These are phyloP conservation scores for Aspergillus asperescens DNA, from an alignment of 495 filamentous ascomycete species.

Conservation along the genomic window DNA sequence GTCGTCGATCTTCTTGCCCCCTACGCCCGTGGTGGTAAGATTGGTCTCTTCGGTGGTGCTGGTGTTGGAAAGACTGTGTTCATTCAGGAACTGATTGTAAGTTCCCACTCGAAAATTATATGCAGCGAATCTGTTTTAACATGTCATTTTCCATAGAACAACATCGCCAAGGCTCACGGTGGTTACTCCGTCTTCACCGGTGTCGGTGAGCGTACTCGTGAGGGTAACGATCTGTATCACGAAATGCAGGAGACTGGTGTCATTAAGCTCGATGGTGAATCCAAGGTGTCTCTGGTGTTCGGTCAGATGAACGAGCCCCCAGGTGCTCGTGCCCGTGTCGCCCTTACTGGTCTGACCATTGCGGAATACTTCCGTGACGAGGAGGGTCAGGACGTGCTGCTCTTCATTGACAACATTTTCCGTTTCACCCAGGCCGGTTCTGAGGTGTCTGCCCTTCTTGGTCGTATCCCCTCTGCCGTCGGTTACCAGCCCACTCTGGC, in stretches of 20 bases:
- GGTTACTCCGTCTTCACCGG: conserved; percentile 99
- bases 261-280: conserved; percentile 98
- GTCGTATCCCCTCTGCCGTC: conserved; percentile 99
- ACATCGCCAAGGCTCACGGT: conserved; percentile 99
- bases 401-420: conserved; percentile 99
- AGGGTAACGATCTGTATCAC: conserved; percentile 99
- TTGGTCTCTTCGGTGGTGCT: conserved; percentile 99
- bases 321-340: conserved; percentile 99
- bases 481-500: conserved; percentile 99
- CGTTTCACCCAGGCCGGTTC: conserved; percentile 99
- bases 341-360: conserved; percentile 85
- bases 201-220: conserved; percentile 99
- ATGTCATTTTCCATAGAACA: conserved; percentile 58
- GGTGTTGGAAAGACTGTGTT: conserved; percentile 99
- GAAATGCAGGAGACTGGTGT: conserved; percentile 99
- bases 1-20: conserved; percentile 97
- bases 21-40: conserved; percentile 99
- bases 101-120: conserved; percentile 13
- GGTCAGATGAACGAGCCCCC: conserved; percentile 99
- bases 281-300: conserved; percentile 99
- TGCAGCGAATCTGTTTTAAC: conserved; percentile 3
- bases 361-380: conserved; percentile 97
- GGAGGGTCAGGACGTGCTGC: conserved; percentile 97
- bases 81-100: conserved; percentile 97
- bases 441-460: conserved; percentile 98